Conservation (phyloP, 2,329 filamentous ascomycete species). For the Aspergillus aculeatinus region DNA sequence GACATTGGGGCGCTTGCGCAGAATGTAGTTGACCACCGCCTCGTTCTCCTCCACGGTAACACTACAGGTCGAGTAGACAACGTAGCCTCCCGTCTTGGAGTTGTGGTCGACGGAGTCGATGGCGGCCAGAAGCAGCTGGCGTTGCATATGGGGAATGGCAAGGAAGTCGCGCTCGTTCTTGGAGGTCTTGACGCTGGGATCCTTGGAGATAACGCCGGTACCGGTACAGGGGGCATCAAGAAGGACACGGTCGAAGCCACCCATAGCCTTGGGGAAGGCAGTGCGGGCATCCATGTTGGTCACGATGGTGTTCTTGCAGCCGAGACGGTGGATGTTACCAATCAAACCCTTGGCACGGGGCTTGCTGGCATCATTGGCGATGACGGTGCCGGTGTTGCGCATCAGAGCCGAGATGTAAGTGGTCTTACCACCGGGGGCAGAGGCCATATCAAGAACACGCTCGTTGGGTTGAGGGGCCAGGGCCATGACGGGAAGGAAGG, state of each 20-base stretch:
- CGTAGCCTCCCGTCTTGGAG: conserved; percentile 88
- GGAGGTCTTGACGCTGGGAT: conserved; percentile 95
- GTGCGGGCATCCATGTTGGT: conserved; percentile 87
- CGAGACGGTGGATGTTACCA: conserved; percentile 93
- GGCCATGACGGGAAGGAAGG: conserved; percentile 97
- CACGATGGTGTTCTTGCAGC: conserved; percentile 89
- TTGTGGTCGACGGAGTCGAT: conserved; percentile 93
- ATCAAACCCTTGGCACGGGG: conserved; percentile 93
- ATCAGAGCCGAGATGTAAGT: conserved; percentile 95
- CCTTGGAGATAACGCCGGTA: conserved; percentile 96
- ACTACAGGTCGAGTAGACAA: conserved; percentile 95
- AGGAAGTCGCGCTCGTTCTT: conserved; percentile 96
- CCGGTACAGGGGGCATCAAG: conserved; percentile 95
- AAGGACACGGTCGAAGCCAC: conserved; percentile 90
- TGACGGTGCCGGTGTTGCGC: conserved; percentile 94
- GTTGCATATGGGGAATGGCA: conserved; percentile 87
- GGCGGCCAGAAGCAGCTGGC: conserved; percentile 86
- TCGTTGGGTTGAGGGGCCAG: conserved; percentile 91
- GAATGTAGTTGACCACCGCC: conserved; percentile 87
- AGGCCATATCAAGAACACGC: conserved; percentile 89
- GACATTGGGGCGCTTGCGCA: conserved; percentile 89
- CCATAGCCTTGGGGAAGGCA: conserved; percentile 91
- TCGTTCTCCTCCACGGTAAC: conserved; percentile 95
- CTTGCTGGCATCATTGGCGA: conserved; percentile 97
- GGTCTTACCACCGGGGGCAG: conserved; percentile 93